Evolutionary conservation across 805 yeast species (phyloP), one percentile per base, ranked within the genome.

Genomic region (Cyberlindnera petersonii): DNA sequence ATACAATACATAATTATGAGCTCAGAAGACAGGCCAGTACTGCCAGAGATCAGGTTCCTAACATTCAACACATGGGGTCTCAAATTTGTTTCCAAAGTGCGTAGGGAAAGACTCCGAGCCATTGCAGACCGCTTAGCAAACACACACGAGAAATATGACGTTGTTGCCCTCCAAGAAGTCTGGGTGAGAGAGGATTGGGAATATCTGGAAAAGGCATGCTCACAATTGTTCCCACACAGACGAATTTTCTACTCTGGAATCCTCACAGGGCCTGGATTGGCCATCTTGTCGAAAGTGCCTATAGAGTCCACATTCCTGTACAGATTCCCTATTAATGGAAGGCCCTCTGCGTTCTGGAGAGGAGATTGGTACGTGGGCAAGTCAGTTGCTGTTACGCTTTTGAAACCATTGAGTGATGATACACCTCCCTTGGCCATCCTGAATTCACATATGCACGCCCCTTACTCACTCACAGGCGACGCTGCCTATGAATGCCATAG

Each of bases 331-430:
- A 75, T 93, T 45, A 93, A 91, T 59, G 98, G 98, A 2, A 69
- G 96, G 36, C 95, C 98, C 2, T 77, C 87, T 29, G 98, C 98
- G 1, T 82, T 93, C 47, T 82, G 77, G 66, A 68, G 98, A 42
- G 98, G 98, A 26, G 98, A 93, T 59, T 93, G 97, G 96, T 86
- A 76, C 49, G 98, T 93, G 17, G 98, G 98, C 8, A 93, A 93
- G 58, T 74, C 91, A 8, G 75, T 87, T 15, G 83, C 95, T 1
- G 77, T 87, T 4, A 83, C 95, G 0, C 60, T 77, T 4, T 64
- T 93, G 29, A 66, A 66, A 40, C 81, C 85, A 5, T 63, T 74
- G 3, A 52, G 56, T 14, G 62, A 69, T 0, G 66, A 64, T 14
- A 65, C 72, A 2, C 57, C 69, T 6, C 82, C 82, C 5, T 64